Evolutionary conservation across 495 filamentous ascomycete genomes (phyloP).

Genomic region (Venustampulla echinocandica): DNA sequence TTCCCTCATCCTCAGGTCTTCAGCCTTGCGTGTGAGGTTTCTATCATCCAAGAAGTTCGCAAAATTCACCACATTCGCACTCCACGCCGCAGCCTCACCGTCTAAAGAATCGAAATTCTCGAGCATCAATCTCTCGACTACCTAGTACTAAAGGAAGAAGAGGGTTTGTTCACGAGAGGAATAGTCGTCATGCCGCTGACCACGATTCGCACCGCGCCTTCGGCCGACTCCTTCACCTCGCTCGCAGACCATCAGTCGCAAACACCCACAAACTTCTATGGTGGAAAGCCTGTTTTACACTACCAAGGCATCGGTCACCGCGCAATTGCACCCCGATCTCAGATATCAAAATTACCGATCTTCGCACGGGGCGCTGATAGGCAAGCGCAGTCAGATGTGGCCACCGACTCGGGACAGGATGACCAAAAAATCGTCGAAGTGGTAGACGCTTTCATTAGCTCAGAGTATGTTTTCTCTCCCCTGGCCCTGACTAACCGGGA

Average conservation of each 20-base stretch:
- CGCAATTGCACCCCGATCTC: constrained; percentile 41
- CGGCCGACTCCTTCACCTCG: constrained; percentile 52
- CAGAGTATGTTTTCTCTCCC: constrained; percentile 48
- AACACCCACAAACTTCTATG: constrained; percentile 77
- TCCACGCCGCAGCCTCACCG: too few relatives aligned
- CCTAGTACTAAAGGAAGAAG: too few relatives aligned
- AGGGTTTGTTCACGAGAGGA: too few relatives aligned
- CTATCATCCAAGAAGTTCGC: too few relatives aligned
- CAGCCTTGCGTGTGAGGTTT: too few relatives aligned
- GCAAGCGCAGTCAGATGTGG: constrained; percentile 23
- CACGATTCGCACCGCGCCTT: constrained; percentile 39
- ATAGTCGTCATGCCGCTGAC: constrained; percentile 29
- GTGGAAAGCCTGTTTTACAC: constrained; percentile 71
- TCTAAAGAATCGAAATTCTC: too few relatives aligned
- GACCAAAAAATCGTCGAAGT: too few relatives aligned
- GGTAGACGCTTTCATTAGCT: constrained; percentile 71
- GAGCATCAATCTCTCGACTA: too few relatives aligned
- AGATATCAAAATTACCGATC: constrained; percentile 40
- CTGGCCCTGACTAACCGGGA: neutral
- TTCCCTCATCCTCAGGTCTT: too few relatives aligned
- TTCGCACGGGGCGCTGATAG: constrained; percentile 32
- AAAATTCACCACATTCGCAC: too few relatives aligned
- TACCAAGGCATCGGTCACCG: constrained; percentile 57
- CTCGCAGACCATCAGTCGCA: constrained; percentile 73
- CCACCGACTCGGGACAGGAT: constrained; percentile 24